Evolutionary conservation across 768 basidiomycete genomes (phyloP).

Genomic region (Rubroboletus satanas): DNA sequence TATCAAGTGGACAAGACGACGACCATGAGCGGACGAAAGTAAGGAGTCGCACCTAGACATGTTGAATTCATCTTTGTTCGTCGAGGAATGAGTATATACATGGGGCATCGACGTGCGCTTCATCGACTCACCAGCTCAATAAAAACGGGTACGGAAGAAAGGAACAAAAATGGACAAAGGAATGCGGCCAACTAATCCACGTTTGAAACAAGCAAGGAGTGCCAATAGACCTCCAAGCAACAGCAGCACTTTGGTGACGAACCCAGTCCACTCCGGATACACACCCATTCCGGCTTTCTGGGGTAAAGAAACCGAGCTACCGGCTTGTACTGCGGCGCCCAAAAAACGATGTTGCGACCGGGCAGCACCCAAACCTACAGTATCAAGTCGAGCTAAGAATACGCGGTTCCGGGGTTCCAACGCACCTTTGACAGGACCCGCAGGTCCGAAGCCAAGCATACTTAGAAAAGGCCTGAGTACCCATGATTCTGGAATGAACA

Average conservation of each 20-base stretch:
- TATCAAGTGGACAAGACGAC: too few species aligned
- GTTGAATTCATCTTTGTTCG: too few species aligned
- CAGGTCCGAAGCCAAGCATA: constrained; percentile 3
- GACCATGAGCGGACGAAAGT: too few species aligned
- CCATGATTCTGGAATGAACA: constrained; percentile 16
- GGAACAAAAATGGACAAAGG: neutral
- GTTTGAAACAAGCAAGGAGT: neutral
- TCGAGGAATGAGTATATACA: too few species aligned
- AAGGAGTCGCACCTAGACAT: too few species aligned
- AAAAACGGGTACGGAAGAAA: neutral
- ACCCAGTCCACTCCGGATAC: too few species aligned
- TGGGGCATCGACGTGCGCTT: neutral
- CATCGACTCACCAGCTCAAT: neutral
- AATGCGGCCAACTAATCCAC: neutral
- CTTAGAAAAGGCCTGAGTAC: constrained; percentile 10
- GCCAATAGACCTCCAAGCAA: neutral
- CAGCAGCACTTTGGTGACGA: too few species aligned
- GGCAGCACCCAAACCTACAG: constrained; percentile 13
- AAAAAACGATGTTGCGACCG: constrained; percentile 6
- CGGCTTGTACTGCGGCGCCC: neutral
- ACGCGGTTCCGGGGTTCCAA: rapidly evolving
- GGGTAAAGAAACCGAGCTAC: constrained; percentile 11
- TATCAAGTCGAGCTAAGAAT: neutral
- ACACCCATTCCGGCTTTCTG: too few species aligned
- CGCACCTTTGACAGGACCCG: constrained; percentile 12